Evolutionary conservation across 805 yeast species (phyloP).

Genomic region (Wickerhamomyces bisporus): DNA sequence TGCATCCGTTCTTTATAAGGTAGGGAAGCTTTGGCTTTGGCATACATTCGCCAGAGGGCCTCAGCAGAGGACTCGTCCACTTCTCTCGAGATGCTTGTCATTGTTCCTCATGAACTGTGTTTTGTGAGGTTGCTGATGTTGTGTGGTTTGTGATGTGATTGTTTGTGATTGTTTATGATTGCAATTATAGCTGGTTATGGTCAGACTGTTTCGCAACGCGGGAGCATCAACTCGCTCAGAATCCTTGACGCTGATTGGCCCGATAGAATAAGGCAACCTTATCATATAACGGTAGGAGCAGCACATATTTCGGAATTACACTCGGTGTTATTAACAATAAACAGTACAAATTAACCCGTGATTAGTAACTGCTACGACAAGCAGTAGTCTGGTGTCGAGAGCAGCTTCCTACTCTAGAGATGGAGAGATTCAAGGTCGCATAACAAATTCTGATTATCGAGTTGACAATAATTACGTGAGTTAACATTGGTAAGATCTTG

Average conservation of each 20-base stretch:
- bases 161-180: not conserved
- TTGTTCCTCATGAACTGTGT: not conserved
- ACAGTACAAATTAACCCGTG: too few species aligned
- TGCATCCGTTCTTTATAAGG: conserved; percentile 78
- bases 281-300: not conserved
- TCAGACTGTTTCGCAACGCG: too few species aligned
- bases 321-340: too few species aligned
- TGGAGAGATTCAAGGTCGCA: too few species aligned
- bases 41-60: conserved; percentile 76
- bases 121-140: not conserved
- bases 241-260: conserved; percentile 1
- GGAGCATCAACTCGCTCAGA: not conserved
- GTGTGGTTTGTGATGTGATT: not conserved
- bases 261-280: not conserved
- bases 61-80: conserved; percentile 40
- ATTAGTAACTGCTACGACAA: too few species aligned
- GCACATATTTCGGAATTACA: too few species aligned
- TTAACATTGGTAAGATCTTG: too few species aligned
- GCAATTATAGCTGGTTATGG: too few species aligned
- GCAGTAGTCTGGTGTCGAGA: too few species aligned
- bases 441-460: too few species aligned
- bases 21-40: conserved; percentile 64
- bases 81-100: conserved; percentile 7
- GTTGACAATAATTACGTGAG: too few species aligned
- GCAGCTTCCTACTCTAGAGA: too few species aligned